Conservation (phyloP, 495 filamentous ascomycete genomes). For the Neurospora intermedia region DNA sequence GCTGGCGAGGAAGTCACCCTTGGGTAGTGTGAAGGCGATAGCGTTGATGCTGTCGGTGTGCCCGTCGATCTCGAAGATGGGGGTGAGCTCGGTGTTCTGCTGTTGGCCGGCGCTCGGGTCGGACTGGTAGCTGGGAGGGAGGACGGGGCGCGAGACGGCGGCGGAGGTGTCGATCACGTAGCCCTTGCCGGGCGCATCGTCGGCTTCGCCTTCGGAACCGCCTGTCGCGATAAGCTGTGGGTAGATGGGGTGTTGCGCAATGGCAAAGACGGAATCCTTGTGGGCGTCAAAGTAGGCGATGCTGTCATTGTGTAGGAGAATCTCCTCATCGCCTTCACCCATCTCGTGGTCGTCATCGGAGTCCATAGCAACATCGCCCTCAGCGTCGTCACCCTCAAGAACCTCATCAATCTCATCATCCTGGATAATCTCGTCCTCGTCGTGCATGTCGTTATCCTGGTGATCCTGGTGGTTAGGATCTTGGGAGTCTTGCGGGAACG, state of each 20-base stretch:
- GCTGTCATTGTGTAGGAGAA: constrained; percentile 80
- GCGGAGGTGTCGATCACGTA: constrained; percentile 70
- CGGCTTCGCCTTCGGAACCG: constrained; percentile 70
- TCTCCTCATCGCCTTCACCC: constrained; percentile 57
- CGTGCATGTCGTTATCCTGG: constrained; percentile 48
- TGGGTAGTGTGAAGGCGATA: constrained; percentile 69
- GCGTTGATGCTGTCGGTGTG: constrained; percentile 89
- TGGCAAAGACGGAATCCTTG: constrained; percentile 81
- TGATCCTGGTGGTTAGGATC: constrained; percentile 32
- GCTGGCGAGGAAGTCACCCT: constrained; percentile 73
- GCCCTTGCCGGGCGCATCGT: constrained; percentile 46
- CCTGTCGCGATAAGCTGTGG: constrained; percentile 76
- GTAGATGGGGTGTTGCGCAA: constrained; percentile 79
- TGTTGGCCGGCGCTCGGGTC: constrained; percentile 52
- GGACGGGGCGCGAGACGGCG: constrained; percentile 39
- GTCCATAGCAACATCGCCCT: constrained; percentile 66
- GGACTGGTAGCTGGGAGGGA: constrained; percentile 51
- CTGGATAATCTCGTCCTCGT: constrained; percentile 44
- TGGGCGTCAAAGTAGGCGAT: constrained; percentile 83
- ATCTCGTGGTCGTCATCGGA: constrained; percentile 42
- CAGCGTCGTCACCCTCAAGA: constrained; percentile 53
- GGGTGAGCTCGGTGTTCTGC: constrained; percentile 42
- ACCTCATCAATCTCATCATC: constrained; percentile 24
- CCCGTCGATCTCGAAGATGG: constrained; percentile 62
- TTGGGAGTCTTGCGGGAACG: constrained; percentile 32